Conservation (phyloP, 352 stramenopile genomes). For the Phytophthora quininea region DNA sequence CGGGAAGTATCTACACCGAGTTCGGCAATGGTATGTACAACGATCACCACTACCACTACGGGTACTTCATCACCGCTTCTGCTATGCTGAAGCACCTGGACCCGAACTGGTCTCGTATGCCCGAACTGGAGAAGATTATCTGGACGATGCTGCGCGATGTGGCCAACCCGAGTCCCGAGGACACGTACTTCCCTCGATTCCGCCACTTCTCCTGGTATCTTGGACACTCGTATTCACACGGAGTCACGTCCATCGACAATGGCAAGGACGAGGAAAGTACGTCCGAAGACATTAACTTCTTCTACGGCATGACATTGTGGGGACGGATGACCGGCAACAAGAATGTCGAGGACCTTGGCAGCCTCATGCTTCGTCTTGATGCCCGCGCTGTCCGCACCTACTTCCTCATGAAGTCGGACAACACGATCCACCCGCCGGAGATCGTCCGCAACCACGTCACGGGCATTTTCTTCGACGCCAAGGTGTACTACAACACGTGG, state of each 20-base stretch:
- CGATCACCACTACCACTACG: conserved; percentile 80
- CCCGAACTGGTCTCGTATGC: conserved; percentile 49
- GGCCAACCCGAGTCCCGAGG: conserved; percentile 49
- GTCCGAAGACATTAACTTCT: conserved; percentile 75
- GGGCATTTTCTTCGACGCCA: conserved; percentile 69
- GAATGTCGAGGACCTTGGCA: conserved; percentile 58
- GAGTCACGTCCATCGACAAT: conserved; percentile 51
- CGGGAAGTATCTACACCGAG: conserved; percentile 51
- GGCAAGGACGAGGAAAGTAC: conserved; percentile 72
- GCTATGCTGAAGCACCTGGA: conserved; percentile 65
- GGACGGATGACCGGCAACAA: conserved; percentile 52
- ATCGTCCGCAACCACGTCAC: conserved; percentile 71
- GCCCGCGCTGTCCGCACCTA: conserved; percentile 59
- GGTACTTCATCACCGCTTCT: conserved; percentile 62
- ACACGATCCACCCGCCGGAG: conserved; percentile 55
- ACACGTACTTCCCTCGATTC: conserved; percentile 61
- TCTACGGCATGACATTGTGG: conserved; percentile 73
- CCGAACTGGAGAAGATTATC: conserved; percentile 52
- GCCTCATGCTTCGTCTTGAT: conserved; percentile 64
- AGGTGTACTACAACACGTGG: conserved; percentile 63
- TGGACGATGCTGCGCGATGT: conserved; percentile 66
- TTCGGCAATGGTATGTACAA: conserved; percentile 79
- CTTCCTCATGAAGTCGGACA: conserved; percentile 65
- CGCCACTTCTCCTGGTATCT: conserved; percentile 71
- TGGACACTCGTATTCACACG: conserved; percentile 69